Base-by-base conservation (phyloP, 768 basidiomycete species). In the Zangia roseola region DNA sequence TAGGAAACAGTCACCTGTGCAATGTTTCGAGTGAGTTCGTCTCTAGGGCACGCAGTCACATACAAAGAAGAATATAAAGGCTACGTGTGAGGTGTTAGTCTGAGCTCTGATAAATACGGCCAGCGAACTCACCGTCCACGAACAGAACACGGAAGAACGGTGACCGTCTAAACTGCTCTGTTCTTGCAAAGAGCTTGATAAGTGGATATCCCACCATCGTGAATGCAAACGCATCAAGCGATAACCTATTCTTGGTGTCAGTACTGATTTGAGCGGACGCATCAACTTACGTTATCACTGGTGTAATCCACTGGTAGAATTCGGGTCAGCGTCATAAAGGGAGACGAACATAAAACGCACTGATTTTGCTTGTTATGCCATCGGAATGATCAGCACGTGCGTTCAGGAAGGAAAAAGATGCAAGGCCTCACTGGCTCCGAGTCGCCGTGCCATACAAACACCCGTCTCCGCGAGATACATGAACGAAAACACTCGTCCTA, bases 41-140 rank as follows among this genome's bases (percentile, higher is more conserved):
- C 19, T 13, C 37, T 8, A 16, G 4, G 20, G 16, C 12, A 42
- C 6, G 5, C 10, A 24, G 17, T 6, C 17, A 46, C 44, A 16
- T 4, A 50, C 49, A 19, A 10, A 9, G 17, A 47, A 50, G 34
- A 26, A 50, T 17, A 40, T 4, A 8, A 7, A 8, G 33, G 44
- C 49, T 50, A 36, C 20, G 16, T 14, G 19, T 41, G 26, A 42
- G 14, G 19, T 47, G 19, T 47, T 24, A 42, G 31, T n/a, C n/a
- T 41, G 23, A 1, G 20, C 19, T n/a, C 2, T 9, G n/a, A 17
- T 24, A 10, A 23, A 24, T 23, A 14, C 8, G 38, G 49, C 47
- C 19, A 13, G 23, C 20, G 16, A n/a, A 9, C 55, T 56, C 36
- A 56, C 55, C 55, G 34, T 56, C 55, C 30, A 19, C 24, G 13